Base-by-base conservation (phyloP, 106 monocot genomes). In the Gastrodia elata region DNA sequence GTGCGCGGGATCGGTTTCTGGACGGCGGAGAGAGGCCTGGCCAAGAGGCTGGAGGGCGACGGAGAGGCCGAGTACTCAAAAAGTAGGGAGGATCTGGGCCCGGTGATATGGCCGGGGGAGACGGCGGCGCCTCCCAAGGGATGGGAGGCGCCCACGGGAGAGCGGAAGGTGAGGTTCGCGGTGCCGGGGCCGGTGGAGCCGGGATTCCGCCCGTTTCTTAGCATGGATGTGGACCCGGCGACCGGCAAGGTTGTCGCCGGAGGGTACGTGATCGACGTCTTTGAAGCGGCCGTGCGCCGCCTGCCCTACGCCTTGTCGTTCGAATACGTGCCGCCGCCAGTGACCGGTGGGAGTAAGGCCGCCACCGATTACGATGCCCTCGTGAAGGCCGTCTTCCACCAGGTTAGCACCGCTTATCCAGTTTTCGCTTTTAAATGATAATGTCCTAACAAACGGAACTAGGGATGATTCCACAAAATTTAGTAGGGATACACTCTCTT, bases 31-130 rank as follows among this genome's bases (percentile, higher is more conserved):
- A 16, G 46, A 2, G 84, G 89, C 25, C 37, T 91, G 25, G 71
- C 71, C 6, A 64, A 71, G 55, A 46, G n/a, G n/a, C 72, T 52
- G 58, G 76, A 75, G 5, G 14, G 13, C 33, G 46, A 38, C 38
- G 46, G 8, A 6, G n/a, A n/a, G n/a, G 48, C 16, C 1, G 9
- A 13, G 28, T 71, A 80, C 73, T 73, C 71, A n/a, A 57, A 68
- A 20, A 26, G 38, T 20, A 40, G 35, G 30, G 72, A 42, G 3
- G 48, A 18, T 8, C 77, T 87, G 8, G 75, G 61, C 27, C 36
- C 73, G 2, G 79, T 93, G 38, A 83, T 85, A 73, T 93, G 93
- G 93, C 87, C 93, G 1, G 89, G 89, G 24, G 83, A 89, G 2
- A 55, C 75, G 14, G 49, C 33, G 69, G 73, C 67, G 26, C 61